These are phyloP conservation scores for Emericellopsis terricola DNA, from an alignment of 495 filamentous ascomycete species.

Conservation along the genomic window DNA sequence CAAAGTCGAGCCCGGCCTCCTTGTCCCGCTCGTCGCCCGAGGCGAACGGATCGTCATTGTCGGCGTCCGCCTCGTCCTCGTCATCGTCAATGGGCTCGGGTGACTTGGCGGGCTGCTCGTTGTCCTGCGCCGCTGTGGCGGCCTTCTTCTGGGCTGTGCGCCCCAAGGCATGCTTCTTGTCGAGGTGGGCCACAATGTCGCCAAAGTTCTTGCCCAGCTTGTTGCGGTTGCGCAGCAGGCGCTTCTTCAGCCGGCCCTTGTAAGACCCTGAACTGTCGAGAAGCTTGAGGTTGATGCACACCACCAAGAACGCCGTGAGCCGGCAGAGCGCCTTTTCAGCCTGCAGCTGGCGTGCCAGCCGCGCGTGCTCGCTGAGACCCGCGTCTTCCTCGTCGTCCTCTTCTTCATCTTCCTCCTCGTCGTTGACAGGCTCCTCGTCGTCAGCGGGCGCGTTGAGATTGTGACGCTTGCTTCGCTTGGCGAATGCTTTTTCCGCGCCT, in stretches of 20 bases:
- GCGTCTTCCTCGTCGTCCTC: conserved; percentile 42
- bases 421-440: conserved; percentile 45
- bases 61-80: conserved; percentile 25
- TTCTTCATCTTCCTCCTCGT: conserved; percentile 39
- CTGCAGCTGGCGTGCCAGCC: conserved; percentile 40
- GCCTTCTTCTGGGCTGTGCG: conserved; percentile 14
- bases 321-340: conserved; percentile 74
- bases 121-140: conserved; percentile 19
- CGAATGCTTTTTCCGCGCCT: conserved; percentile 53
- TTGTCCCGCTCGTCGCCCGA: conserved; percentile 31
- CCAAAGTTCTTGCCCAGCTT: conserved; percentile 56
- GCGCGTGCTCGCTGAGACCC: conserved; percentile 31
- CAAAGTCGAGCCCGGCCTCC: conserved; percentile 38
- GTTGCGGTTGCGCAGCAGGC: conserved; percentile 47
- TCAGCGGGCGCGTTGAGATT: conserved; percentile 47
- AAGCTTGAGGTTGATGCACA: conserved; percentile 54
- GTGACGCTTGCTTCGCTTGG: conserved; percentile 36
- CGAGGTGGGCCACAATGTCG: conserved; percentile 58
- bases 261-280: conserved; percentile 42
- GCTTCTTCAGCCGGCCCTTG: conserved; percentile 40
- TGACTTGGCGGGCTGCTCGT: background rate
- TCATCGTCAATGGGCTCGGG: conserved; percentile 28
- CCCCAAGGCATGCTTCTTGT: conserved; percentile 29
- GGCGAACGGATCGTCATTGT: conserved; percentile 24
- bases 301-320: conserved; percentile 63